Conservation (phyloP, 192 early-diverging fungal species). For the Podila epicladia region DNA sequence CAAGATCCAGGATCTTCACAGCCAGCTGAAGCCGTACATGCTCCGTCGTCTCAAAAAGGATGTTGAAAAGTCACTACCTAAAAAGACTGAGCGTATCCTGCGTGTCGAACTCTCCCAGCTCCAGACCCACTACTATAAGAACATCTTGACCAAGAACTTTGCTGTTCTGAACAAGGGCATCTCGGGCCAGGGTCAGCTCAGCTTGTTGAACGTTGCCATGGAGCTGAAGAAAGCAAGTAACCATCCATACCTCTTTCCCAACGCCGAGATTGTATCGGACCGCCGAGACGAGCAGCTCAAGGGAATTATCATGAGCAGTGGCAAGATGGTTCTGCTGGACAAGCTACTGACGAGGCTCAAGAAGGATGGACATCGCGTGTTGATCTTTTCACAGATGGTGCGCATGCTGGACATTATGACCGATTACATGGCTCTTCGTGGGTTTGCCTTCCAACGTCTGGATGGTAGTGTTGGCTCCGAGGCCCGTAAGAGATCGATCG, state of each 20-base stretch:
- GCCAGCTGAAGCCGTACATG: slow-evolving; percentile 88
- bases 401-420: slow-evolving; percentile 95
- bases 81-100: slow-evolving; percentile 95
- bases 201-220: slow-evolving; percentile 93
- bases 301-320: slow-evolving; percentile 89
- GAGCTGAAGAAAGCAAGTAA: slow-evolving; percentile 98
- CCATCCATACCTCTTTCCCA: slow-evolving; percentile 92
- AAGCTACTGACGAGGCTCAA: slow-evolving; percentile 92
- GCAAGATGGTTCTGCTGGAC: slow-evolving; percentile 98
- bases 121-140: slow-evolving; percentile 95
- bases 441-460: slow-evolving; percentile 90
- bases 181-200: slow-evolving; percentile 72
- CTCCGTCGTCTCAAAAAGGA: slow-evolving; percentile 97
- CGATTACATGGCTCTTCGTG: slow-evolving; percentile 91
- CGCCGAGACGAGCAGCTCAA: slow-evolving; percentile 79
- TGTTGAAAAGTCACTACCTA: slow-evolving; percentile 96
- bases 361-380: slow-evolving; percentile 91
- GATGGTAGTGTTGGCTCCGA: slow-evolving; percentile 93
- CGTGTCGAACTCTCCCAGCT: slow-evolving; percentile 91
- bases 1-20: slow-evolving; percentile 89
- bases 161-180: slow-evolving; percentile 81
- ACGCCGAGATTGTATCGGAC: slow-evolving; percentile 70
- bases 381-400: slow-evolving; percentile 99
- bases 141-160: slow-evolving; percentile 95
- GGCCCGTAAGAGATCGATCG: slow-evolving; percentile 94